These are phyloP conservation scores for Colletotrichum sansevieriae DNA, from an alignment of 2,329 filamentous ascomycete genomes.

Conservation along the genomic window DNA sequence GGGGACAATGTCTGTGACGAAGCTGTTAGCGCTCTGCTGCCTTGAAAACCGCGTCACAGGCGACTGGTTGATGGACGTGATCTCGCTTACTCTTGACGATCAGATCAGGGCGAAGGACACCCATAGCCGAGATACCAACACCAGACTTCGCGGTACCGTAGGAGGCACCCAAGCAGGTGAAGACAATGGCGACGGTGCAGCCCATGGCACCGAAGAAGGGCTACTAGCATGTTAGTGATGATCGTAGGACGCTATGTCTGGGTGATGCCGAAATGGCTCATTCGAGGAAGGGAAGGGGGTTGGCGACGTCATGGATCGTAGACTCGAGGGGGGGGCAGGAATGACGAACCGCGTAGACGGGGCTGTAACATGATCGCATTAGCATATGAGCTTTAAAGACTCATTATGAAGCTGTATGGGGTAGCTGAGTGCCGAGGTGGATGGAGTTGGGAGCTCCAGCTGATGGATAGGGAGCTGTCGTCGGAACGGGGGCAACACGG, in stretches of 20 bases:
- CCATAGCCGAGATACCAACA: slow-evolving; percentile 98
- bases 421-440: slow-evolving; percentile 19
- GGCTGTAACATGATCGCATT: slow-evolving; percentile 67
- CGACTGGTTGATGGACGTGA: not conserved
- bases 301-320: slow-evolving; percentile 43
- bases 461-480: slow-evolving; percentile 49
- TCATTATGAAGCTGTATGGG: slow-evolving; percentile 15
- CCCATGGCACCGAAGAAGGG: slow-evolving; percentile 98
- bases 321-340: slow-evolving; percentile 40
- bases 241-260: slow-evolving; percentile 24
- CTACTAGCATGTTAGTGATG: slow-evolving; percentile 57
- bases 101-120: slow-evolving; percentile 96
- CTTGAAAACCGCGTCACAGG: not conserved
- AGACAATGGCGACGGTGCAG: slow-evolving; percentile 96
- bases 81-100: slow-evolving; percentile 94
- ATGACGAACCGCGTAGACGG: slow-evolving; percentile 97
- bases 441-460: slow-evolving; percentile 49
- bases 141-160: slow-evolving; percentile 99
- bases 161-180: slow-evolving; percentile 95
- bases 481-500: slow-evolving; percentile 49
- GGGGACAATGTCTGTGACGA: slow-evolving; percentile 89
- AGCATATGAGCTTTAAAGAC: slow-evolving; percentile 41
- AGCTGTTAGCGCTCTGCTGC: slow-evolving; percentile 40
- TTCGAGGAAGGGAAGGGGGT: slow-evolving; percentile 23
- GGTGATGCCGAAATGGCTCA: slow-evolving; percentile 40